These are phyloP conservation scores for Hygrophila difformis DNA, from an alignment of 257 asterid species.

Conservation along the genomic window DNA sequence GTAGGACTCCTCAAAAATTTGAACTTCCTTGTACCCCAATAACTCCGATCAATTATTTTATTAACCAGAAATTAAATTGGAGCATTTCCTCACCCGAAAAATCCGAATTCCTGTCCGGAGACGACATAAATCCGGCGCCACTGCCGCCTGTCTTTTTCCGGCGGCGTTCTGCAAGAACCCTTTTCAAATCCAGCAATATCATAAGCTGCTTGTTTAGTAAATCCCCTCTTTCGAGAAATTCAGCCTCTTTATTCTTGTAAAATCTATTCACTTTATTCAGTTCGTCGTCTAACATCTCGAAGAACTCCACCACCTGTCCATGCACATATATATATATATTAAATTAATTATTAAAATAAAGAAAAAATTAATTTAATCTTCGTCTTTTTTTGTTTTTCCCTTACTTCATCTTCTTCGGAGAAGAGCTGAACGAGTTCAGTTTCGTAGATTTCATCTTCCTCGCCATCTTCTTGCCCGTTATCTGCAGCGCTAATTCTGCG, in stretches of 20 bases:
- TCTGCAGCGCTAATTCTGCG: conserved; percentile 30
- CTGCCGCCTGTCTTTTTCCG: conserved; percentile 24
- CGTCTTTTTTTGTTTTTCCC: not conserved
- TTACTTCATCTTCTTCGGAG: conserved; percentile 84
- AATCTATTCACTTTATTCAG: conserved; percentile 73
- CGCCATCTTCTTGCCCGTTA: conserved; percentile 35
- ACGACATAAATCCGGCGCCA: conserved; percentile 23
- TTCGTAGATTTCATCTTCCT: conserved; percentile 45
- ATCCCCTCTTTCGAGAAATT: conserved; percentile 77
- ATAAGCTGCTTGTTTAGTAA: conserved; percentile 61
- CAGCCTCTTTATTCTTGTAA: conserved; percentile 56
- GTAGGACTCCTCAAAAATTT: too few species aligned
- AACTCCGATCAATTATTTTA: too few species aligned
- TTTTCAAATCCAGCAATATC: conserved; percentile 63
- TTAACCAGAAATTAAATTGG: too few species aligned
- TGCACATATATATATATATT: not conserved
- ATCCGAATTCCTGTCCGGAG: conserved; percentile 33
- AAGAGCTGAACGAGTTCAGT: conserved; percentile 69
- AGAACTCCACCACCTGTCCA: conserved; percentile 50
- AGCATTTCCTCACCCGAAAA: conserved; percentile 33
- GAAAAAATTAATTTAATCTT: too few species aligned
- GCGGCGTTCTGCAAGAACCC: conserved; percentile 39
- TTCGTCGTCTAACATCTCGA: conserved; percentile 64
- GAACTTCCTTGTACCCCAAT: too few species aligned
- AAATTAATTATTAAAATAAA: not conserved